phyloP scores from a whole-genome alignment of 768 basidiomycete species.

The Mycena amicta region DNA sequence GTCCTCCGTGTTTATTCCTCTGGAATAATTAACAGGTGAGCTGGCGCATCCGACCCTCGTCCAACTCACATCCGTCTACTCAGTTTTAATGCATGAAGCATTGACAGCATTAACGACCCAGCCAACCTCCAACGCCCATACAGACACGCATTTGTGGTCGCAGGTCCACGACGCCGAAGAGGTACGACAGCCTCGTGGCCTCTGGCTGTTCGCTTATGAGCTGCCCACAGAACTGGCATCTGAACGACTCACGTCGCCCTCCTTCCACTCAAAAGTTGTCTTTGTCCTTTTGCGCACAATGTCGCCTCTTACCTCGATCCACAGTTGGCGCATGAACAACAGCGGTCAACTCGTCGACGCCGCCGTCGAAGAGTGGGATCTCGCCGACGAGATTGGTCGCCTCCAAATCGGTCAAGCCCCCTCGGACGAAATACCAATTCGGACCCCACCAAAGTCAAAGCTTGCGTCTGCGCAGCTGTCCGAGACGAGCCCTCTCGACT shows the following conservation, averaged over 20 bases:
- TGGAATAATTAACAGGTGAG: slow-evolving; percentile 48
- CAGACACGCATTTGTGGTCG: slow-evolving; percentile 52
- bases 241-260: slow-evolving; percentile 41
- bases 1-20: slow-evolving; percentile 26
- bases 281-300: slow-evolving; percentile 42
- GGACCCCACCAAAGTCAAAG: slow-evolving; percentile 71
- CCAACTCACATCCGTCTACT: slow-evolving; percentile 30
- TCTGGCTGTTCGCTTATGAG: slow-evolving; percentile 28
- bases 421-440: slow-evolving; percentile 63
- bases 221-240: slow-evolving; percentile 48
- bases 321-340: slow-evolving; percentile 67
- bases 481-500: slow-evolving; percentile 73
- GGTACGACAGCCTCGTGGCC: slow-evolving; percentile 45
- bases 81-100: slow-evolving; percentile 71
- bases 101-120: slow-evolving; percentile 56
- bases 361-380: slow-evolving; percentile 63
- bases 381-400: slow-evolving; percentile 73
- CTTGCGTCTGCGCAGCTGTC: slow-evolving; percentile 55
- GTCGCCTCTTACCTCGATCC: slow-evolving; percentile 38
- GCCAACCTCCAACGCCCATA: slow-evolving; percentile 34
- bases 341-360: slow-evolving; percentile 67
- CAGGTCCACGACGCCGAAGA: slow-evolving; percentile 51
- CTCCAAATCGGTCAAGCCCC: slow-evolving; percentile 68
- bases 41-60: slow-evolving; percentile 29
- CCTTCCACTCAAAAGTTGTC: slow-evolving; percentile 42